Evolutionary conservation across 805 yeast species (phyloP), one percentile per base, ranked within the genome.

Genomic region (Wickerhamomyces silvicola): DNA sequence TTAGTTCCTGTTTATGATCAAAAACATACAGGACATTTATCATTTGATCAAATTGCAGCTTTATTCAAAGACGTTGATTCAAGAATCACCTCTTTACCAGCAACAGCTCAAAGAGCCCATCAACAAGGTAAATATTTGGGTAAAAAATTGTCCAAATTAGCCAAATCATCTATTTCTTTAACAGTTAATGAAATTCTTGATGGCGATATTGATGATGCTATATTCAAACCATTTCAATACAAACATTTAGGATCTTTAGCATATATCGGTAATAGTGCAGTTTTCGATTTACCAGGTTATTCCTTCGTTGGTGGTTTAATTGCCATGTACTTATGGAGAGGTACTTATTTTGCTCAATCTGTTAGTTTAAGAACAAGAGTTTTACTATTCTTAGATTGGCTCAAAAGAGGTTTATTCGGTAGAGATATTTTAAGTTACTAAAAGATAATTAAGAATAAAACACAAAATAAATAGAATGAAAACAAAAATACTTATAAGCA

Each of bases 261-360:
- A 4, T 78, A 78, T 41, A 67, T 78, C 37, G 81, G 84, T 39
- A 78, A 77, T 50, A 75, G 78, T 30, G 85, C 85, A 3, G 82
- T 77, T 18, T 77, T 78, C 50, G 85, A 78, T 50, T 50, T 73
- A 35, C 68, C 74, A n/a, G 75, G 77, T 21, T 71, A 72, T 45
- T 64, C 78, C 20, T 68, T 74, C 38, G 73, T 76, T 38, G 81
- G 83, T 37, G 85, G 83, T 2, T 52, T 78, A 31, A 53, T 76
- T 24, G 83, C 83, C n/a, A 73, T 78, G 77, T 78, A 78, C 50
- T 56, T 78, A 33, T 78, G 85, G 85, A 70, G 85, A 61, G 69
- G 79, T 30, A 80, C 75, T 18, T 78, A 78, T 56, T 78, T 77
- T 56, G 72, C 81, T 20, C 81, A 78, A 52, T 69, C 79, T 31